phyloP scores from a whole-genome alignment of 208 protist genomes.

The Wallacemonas sp. region DNA sequence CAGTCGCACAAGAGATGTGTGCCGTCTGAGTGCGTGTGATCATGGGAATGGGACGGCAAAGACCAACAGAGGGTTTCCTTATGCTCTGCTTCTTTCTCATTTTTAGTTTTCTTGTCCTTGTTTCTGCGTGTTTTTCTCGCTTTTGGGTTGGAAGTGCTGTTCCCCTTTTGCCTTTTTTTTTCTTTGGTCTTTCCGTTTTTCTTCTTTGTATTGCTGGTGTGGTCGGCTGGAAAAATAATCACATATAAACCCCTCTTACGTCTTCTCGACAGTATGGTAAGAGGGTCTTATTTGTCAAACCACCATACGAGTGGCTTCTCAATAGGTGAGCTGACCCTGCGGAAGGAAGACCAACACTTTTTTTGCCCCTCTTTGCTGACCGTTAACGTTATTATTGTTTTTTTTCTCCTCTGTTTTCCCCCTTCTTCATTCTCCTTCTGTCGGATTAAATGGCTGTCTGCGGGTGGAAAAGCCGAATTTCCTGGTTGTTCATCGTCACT shows the following conservation, averaged over 20 bases:
- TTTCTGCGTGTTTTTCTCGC: slow-evolving; percentile 3
- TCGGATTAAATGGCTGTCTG: neutral
- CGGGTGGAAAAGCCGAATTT: neutral
- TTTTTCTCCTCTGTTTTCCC: slow-evolving; percentile 7
- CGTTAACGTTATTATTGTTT: slow-evolving; percentile 10
- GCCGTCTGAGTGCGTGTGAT: too few relatives aligned
- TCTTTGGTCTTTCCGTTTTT: neutral
- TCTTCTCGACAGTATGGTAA: too few relatives aligned
- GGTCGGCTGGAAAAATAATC: neutral
- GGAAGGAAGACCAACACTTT: too few relatives aligned
- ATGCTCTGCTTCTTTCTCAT: too few relatives aligned
- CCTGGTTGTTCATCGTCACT: too few relatives aligned
- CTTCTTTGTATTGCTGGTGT: neutral
- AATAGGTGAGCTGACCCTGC: too few relatives aligned
- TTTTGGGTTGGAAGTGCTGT: neutral
- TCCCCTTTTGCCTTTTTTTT: neutral
- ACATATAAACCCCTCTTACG: too few relatives aligned
- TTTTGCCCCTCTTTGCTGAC: slow-evolving; percentile 4
- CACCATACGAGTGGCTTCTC: too few relatives aligned
- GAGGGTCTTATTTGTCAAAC: too few relatives aligned
- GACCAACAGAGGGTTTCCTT: too few relatives aligned
- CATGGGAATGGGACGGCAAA: too few relatives aligned
- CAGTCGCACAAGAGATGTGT: too few relatives aligned
- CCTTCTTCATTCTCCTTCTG: neutral
- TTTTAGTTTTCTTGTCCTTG: slow-evolving; percentile 16